Conservation (phyloP, 352 stramenopile species). For the Pythium aquatile region DNA sequence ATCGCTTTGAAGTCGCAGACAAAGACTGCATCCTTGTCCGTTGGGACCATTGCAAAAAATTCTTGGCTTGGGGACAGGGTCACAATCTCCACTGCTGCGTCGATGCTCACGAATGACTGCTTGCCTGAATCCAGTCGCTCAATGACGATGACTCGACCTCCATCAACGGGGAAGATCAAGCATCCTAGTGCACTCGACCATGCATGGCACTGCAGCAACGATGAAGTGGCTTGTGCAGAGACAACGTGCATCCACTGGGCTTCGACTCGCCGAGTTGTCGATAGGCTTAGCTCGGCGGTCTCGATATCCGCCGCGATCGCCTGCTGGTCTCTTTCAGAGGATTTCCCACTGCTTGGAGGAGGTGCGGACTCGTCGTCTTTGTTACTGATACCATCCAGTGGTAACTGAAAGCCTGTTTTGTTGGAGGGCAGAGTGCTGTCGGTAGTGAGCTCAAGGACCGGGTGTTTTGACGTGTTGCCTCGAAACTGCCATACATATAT, state of each 20-base stretch:
- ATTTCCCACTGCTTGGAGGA: background rate
- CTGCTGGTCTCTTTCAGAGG: background rate
- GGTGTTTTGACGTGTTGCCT: conserved; percentile 33
- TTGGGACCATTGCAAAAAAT: background rate
- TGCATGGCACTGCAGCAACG: background rate
- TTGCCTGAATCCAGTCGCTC: conserved; percentile 19
- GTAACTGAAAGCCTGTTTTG: conserved; percentile 1
- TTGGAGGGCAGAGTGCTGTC: background rate
- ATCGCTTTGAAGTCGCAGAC: conserved; percentile 8
- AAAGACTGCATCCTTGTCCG: background rate
- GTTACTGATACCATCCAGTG: conserved; percentile 12
- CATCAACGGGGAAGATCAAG: conserved; percentile 9
- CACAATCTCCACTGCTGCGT: background rate
- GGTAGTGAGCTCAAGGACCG: conserved; percentile 3
- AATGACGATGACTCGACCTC: conserved; percentile 9
- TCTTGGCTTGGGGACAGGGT: conserved; percentile 13
- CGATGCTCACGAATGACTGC: conserved; percentile 9
- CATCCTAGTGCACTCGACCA: conserved; percentile 16
- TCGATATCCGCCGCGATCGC: background rate
- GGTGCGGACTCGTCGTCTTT: background rate
- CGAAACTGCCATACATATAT: conserved; percentile 65
- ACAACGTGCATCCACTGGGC: conserved; percentile 14
- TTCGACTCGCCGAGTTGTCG: conserved; percentile 1
- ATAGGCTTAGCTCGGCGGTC: background rate
- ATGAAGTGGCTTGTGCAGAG: background rate